phyloP scores from a whole-genome alignment of 352 stramenopile species.

The Globisporangium sylvaticum region DNA sequence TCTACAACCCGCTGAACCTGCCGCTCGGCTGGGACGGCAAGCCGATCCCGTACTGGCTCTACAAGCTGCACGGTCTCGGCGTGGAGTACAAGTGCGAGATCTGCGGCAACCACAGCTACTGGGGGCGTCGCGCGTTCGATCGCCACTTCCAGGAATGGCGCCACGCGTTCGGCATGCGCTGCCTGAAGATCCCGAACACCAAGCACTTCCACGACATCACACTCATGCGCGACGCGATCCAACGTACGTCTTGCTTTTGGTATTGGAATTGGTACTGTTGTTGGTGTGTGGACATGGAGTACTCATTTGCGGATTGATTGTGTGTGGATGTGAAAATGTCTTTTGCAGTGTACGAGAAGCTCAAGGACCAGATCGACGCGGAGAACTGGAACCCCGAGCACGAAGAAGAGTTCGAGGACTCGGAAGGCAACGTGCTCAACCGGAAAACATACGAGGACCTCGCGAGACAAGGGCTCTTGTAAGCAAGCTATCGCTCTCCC shows the following conservation, averaged over 20 bases:
- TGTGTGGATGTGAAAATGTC: slow-evolving; percentile 15
- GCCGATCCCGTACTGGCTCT: slow-evolving; percentile 99
- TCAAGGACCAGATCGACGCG: slow-evolving; percentile 92
- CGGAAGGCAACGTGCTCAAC: slow-evolving; percentile 97
- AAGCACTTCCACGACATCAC: slow-evolving; percentile 99
- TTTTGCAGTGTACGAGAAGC: slow-evolving; percentile 92
- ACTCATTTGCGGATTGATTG: not conserved
- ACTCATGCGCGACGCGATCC: slow-evolving; percentile 95
- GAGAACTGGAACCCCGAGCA: slow-evolving; percentile 92
- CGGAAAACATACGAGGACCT: slow-evolving; percentile 98
- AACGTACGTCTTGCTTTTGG: slow-evolving; percentile 38
- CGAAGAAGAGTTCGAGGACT: slow-evolving; percentile 99
- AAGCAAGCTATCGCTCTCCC: slow-evolving; percentile 6
- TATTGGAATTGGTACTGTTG: not conserved
- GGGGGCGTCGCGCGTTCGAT: slow-evolving; percentile 94
- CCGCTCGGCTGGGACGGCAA: slow-evolving; percentile 99
- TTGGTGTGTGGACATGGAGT: slow-evolving; percentile 2
- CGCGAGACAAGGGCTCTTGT: slow-evolving; percentile 95
- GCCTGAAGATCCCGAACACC: slow-evolving; percentile 98
- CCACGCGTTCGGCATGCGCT: slow-evolving; percentile 98
- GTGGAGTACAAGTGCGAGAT: slow-evolving; percentile 99
- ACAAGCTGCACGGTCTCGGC: slow-evolving; percentile 98
- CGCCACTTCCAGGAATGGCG: slow-evolving; percentile 98
- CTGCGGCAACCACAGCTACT: slow-evolving; percentile 98
- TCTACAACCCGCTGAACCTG: slow-evolving; percentile 99